Percentiles rank a stretch among this genome's conserved stretches.
Evolutionary conservation across 495 filamentous ascomycete genomes (phyloP).

Genomic region (Tuber aestivum): DNA sequence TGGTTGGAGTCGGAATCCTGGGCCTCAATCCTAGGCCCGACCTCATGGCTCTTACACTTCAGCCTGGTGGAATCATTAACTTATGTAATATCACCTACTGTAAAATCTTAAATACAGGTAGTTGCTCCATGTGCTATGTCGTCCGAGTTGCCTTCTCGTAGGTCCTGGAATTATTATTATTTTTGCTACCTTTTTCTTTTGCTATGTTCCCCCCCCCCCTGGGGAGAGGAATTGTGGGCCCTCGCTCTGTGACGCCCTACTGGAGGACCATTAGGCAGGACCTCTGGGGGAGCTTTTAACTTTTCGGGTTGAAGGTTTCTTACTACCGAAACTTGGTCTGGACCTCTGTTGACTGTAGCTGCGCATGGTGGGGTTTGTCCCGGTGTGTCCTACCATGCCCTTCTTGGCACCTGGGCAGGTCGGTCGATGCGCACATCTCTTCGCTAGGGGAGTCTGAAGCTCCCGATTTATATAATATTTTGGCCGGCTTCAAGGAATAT

Average conservation of each 20-base stretch:
- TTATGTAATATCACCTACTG: too few relatives aligned
- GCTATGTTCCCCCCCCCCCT: too few relatives aligned
- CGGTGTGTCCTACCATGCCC: neutral
- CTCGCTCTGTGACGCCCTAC: neutral
- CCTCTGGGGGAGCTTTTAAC: neutral
- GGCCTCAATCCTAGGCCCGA: too few relatives aligned
- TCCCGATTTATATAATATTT: neutral
- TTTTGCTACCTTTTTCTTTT: too few relatives aligned
- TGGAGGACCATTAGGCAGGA: neutral
- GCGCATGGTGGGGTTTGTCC: neutral
- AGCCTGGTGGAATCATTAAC: too few relatives aligned
- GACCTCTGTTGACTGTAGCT: neutral
- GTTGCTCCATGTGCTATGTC: too few relatives aligned
- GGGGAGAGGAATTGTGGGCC: too few relatives aligned
- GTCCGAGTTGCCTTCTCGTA: too few relatives aligned
- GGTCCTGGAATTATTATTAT: too few relatives aligned
- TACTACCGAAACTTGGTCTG: neutral
- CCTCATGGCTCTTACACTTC: too few relatives aligned
- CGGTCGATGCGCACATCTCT: neutral
- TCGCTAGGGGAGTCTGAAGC: neutral
- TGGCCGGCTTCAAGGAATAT: neutral
- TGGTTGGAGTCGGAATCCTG: too few relatives aligned
- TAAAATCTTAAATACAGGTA: too few relatives aligned
- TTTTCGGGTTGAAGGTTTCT: neutral
- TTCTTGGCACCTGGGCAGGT: neutral